Evolutionary conservation across 768 basidiomycete species (phyloP), one percentile per base, ranked within the genome.

Genomic region (Calocera viscosa): DNA sequence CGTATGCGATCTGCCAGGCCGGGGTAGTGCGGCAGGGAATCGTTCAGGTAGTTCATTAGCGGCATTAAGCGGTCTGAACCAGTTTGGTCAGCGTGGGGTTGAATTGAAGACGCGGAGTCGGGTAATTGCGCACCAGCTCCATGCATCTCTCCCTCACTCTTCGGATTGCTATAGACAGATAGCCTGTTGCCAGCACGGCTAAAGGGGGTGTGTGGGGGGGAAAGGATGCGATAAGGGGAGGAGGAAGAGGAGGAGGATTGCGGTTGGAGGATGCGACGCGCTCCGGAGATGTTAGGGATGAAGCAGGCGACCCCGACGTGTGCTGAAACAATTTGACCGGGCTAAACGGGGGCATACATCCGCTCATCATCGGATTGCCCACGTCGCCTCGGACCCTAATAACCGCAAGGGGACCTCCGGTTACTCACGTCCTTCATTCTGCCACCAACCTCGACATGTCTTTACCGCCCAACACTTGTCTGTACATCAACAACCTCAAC

Each of bases 401-500:
- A 7, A 16, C 30, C 30, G 14, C 43, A 47, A 47, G 43, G 43
- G 24, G 19, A 40, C n/a, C n/a, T n/a, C 35, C 35, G 35, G 35
- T 14, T 38, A 38, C 35, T 38, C 35, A 14, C 35, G 35, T 14
- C 35, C 14, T 14, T 38, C 35, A 5, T 38, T 19, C 43, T 47
- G 2, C 14, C 49, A 63, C 60, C 49, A 34, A 24, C 41, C 22
- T 60, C 66, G 67, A 49, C 22, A 73, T 75, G 72, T 68, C 68
- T 17, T 82, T 80, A 69, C 87, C 89, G 74, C 94, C 94, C 24
- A 91, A 89, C 74, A 82, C 85, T 47, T 91, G 94, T 67, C 83
- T 97, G 72, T 96, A 94, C 78, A 78, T 97, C 77, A 90, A 91
- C 73, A 94, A 94, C 73, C 84, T 97, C 75, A 94, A 96, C 73